Percentiles rank a stretch among this genome's conserved stretches.
Evolutionary conservation across 1,284 basidiomycete species (phyloP).

Genomic region (Sphaerobolus stellatus): DNA sequence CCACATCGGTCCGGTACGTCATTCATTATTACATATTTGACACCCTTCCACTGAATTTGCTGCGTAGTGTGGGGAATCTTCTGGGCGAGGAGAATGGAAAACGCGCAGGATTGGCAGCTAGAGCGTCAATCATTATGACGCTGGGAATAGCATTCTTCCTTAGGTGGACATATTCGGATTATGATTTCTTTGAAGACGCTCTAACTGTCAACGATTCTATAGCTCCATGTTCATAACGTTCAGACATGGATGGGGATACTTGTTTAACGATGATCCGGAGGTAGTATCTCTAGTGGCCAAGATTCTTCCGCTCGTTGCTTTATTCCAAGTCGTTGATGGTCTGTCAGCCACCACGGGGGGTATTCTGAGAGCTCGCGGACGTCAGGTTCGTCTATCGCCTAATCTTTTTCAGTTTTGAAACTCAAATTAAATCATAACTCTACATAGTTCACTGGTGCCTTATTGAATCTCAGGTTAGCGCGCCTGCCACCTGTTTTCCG

Average conservation of each 20-base stretch:
- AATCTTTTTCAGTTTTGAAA: no score
- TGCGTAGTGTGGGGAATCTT: conserved; percentile 34
- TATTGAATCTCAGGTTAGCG: conserved; percentile 13
- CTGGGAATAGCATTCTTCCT: conserved; percentile 34
- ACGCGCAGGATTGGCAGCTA: conserved; percentile 39
- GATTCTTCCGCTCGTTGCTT: conserved; percentile 40
- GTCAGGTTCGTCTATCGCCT: no score
- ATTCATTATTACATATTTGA: background rate
- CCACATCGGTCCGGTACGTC: conserved; percentile 42
- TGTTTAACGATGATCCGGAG: conserved; percentile 47
- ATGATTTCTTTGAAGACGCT: conserved; percentile 10
- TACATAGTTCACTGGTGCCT: conserved; percentile 14
- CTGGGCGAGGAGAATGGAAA: conserved; percentile 38
- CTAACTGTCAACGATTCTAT: conserved; percentile 24
- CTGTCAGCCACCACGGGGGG: conserved; percentile 44
- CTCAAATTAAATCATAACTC: no score
- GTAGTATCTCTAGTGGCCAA: conserved; percentile 34
- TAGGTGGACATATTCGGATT: conserved; percentile 21
- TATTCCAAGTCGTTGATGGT: conserved; percentile 45
- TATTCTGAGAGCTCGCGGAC: conserved; percentile 45
- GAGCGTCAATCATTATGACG: conserved; percentile 31
- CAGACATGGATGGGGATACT: conserved; percentile 41
- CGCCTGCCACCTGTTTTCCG: no score
- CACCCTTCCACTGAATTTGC: background rate
- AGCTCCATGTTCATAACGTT: conserved; percentile 40